These are phyloP conservation scores for Beverwykella pulmonaria DNA, from an alignment of 495 filamentous ascomycete genomes.

Conservation along the genomic window DNA sequence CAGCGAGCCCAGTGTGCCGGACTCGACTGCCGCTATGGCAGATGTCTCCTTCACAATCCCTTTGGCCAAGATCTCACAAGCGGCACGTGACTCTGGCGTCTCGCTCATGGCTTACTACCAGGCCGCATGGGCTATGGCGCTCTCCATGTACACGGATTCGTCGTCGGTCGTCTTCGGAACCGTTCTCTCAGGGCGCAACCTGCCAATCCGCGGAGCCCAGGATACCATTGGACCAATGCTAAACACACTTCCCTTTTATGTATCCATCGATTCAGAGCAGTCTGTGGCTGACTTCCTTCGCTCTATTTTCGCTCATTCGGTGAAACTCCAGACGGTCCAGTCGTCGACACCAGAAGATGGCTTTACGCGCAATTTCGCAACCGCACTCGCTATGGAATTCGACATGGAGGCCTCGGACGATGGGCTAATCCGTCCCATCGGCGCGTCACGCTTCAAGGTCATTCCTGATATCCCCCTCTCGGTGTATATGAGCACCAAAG, in stretches of 20 bases:
- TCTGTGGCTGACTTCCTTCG: background rate
- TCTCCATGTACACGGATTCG: slow-evolving; percentile 5
- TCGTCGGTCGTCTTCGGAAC: slow-evolving; percentile 1
- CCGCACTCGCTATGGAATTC: slow-evolving; percentile 5
- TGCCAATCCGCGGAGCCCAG: background rate
- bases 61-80: too few species aligned
- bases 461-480: too few species aligned
- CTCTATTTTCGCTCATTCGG: background rate
- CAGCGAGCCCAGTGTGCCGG: too few species aligned
- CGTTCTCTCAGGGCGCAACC: slow-evolving; percentile 14
- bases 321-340: background rate
- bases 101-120: slow-evolving; percentile 6
- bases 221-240: slow-evolving; percentile 13
- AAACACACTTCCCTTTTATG: slow-evolving; percentile 11
- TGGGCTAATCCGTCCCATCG: too few species aligned
- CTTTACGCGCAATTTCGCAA: background rate
- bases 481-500: too few species aligned
- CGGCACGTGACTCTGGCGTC: background rate
- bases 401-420: background rate
- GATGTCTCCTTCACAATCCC: too few species aligned
- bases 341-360: slow-evolving; percentile 3
- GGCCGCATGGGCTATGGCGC: slow-evolving; percentile 17
- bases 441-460: too few species aligned
- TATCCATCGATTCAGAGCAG: background rate
- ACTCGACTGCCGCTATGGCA: too few species aligned